phyloP scores from a whole-genome alignment of 139 green algal genomes.

The Chlorella sp. region DNA sequence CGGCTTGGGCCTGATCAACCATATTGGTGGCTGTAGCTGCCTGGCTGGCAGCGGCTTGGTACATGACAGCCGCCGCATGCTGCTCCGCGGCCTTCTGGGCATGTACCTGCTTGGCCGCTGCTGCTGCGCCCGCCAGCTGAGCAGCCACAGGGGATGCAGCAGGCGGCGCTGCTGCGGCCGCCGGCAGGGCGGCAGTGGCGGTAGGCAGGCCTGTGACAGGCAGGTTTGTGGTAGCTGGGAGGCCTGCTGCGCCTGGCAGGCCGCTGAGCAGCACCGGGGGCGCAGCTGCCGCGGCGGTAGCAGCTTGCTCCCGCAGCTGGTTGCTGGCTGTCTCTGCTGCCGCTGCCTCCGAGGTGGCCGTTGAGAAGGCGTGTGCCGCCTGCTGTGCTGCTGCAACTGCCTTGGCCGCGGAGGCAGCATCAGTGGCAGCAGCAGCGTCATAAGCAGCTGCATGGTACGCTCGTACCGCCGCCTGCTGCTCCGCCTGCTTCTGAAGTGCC shows the following conservation, averaged over 20 bases:
- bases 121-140: background rate
- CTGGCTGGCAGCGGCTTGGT: constrained; percentile 29
- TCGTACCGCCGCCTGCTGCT: background rate
- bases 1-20: background rate
- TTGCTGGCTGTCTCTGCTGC: background rate
- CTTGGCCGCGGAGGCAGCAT: background rate
- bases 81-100: constrained; percentile 10
- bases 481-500: constrained; percentile 10
- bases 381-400: constrained; percentile 2
- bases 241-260: background rate
- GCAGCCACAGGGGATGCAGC: background rate
- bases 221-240: background rate
- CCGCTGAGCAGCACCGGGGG: background rate
- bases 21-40: background rate
- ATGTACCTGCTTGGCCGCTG: constrained; percentile 4
- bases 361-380: background rate
- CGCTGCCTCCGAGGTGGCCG: background rate
- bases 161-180: background rate
- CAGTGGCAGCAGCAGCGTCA: background rate
- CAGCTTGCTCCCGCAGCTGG: background rate
- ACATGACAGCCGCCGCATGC: constrained; percentile 11
- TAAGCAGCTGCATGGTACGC: constrained; percentile 5
- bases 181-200: background rate
- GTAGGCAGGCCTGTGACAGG: background rate
- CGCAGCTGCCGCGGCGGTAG: background rate